Evolutionary conservation across 179 eudicot species (phyloP).

Genomic region (Beta corolliflora): DNA sequence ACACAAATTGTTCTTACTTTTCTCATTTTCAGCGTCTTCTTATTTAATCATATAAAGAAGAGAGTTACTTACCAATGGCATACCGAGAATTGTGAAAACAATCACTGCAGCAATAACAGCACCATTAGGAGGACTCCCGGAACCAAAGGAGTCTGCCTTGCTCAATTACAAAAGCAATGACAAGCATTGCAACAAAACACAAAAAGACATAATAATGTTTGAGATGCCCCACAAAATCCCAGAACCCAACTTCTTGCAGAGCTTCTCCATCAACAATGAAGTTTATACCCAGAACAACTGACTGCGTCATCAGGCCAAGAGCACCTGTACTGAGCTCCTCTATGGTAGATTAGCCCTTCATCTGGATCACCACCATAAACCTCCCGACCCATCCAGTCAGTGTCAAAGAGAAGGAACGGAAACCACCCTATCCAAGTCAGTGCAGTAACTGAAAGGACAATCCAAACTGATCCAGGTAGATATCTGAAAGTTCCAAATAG

Average conservation of each 20-base stretch:
- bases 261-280: conserved; percentile 88
- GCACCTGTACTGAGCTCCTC: conserved; percentile 95
- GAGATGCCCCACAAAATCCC: conserved; percentile 96
- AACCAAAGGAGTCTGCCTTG: conserved; percentile 39
- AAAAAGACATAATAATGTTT: conserved; percentile 77
- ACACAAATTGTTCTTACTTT: no score
- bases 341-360: conserved; percentile 61
- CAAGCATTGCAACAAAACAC: conserved; percentile 82
- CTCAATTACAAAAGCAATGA: conserved; percentile 55
- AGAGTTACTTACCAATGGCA: conserved; percentile 76
- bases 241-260: conserved; percentile 81
- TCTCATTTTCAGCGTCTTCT: no score
- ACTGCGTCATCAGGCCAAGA: conserved; percentile 89
- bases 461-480: conserved; percentile 80
- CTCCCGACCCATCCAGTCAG: conserved; percentile 99
- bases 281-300: conserved; percentile 82
- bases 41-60: background rate
- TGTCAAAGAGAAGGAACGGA: conserved; percentile 91
- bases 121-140: conserved; percentile 61
- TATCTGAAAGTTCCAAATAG: conserved; percentile 77
- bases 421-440: conserved; percentile 98
- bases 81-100: conserved; percentile 81
- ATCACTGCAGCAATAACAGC: conserved; percentile 73
- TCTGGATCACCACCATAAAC: conserved; percentile 90
- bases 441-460: conserved; percentile 77